Base-by-base conservation (phyloP, 371 early-diverging fungal species). In the Syncephalastrum monosporum region DNA sequence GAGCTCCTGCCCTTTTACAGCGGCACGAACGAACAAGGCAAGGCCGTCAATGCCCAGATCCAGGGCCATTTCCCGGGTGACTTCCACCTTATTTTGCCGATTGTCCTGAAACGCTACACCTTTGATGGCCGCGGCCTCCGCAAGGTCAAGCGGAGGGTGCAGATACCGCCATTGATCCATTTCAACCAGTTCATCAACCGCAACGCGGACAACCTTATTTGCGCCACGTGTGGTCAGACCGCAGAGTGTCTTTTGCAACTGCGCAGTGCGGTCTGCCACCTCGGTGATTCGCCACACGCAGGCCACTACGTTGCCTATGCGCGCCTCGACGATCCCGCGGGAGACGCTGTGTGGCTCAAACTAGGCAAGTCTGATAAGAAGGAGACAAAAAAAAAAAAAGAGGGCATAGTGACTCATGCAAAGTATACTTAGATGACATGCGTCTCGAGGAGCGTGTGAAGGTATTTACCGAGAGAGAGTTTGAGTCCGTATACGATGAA, bases 1-100 rank as follows among this genome's bases (percentile, higher is more conserved):
- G 75, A 81, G 27, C 64, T 83, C n/a, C 55, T 83, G 5, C 83
- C 83, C 0, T 83, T 83, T 55, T 83, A 80, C 44, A 75, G 81
- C 7, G 77, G 74, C 3, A 63, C 61, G 46, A 83, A 81, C 56
- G 83, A 83, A 49, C 77, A 77, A 60, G 74, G 82, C 13, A 74
- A 77, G 17, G 54, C 63, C 5, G 68, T 79, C 25, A 49, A 64
- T 4, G 77, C 74, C 1, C 82, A 79, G 41, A 42, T 54, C 3
- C 63, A 65, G 27, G 53, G 64, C 0, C 62, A 64, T 1, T 82
- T 83, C 56, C 79, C 83, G 4, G 38, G 38, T 10, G 74, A 68
- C 49, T 68, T 66, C 16, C 66, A 56, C 12, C 62, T 83, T 50
- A 74, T 83, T 21, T 47, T 83, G 27, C 83, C 82, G 1, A 62